Conservation (phyloP, 768 basidiomycete genomes). For the Phanerochaete sordida region DNA sequence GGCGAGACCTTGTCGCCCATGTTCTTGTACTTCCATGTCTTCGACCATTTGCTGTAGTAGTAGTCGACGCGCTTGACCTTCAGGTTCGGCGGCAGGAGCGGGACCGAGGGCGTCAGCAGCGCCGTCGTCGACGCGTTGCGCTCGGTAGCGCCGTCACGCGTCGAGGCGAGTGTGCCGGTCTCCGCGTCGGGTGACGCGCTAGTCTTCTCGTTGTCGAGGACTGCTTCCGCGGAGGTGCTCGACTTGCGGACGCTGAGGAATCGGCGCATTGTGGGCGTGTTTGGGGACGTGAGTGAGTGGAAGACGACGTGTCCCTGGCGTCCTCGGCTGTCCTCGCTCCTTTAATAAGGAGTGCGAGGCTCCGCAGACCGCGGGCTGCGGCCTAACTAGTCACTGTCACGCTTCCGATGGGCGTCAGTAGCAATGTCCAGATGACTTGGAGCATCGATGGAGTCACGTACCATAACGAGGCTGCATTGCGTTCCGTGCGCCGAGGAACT, state of each 20-base stretch:
- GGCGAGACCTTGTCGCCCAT: conserved; percentile 50
- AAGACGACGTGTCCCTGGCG: background rate
- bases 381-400: background rate
- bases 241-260: conserved; percentile 3
- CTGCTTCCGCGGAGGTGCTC: background rate
- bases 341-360: background rate
- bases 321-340: background rate
- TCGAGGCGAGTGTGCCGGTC: background rate
- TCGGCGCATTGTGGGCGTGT: conserved; percentile 1
- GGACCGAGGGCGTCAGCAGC: conserved; percentile 20
- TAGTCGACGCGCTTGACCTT: conserved; percentile 61
- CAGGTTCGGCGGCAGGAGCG: conserved; percentile 40
- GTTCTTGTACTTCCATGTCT: conserved; percentile 58
- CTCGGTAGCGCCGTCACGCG: background rate
- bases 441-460: too few species aligned
- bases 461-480: too few species aligned
- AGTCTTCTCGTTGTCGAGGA: background rate
- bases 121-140: conserved; percentile 7
- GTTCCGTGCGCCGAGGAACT: too few species aligned
- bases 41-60: conserved; percentile 56
- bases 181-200: background rate
- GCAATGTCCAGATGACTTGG: too few species aligned
- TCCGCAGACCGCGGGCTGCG: background rate
- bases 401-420: too few species aligned
- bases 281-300: background rate